A percentile compares a stretch with the other conserved stretches of the same genome.
phyloP scores from a whole-genome alignment of 805 yeast genomes.

The Metschnikowia vanudenii region DNA sequence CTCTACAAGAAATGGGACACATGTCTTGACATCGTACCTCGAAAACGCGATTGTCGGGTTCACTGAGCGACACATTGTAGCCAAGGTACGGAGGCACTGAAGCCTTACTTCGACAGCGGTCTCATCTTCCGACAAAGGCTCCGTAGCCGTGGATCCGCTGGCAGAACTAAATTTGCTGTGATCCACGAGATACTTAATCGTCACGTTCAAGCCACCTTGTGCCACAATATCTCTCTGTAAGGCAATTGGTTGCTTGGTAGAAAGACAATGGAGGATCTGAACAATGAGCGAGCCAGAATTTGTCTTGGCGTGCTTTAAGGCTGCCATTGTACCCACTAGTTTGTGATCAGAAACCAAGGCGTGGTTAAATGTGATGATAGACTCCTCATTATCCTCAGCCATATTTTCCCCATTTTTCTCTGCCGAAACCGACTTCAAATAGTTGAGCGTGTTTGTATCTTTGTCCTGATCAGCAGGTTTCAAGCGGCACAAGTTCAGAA shows the following conservation, averaged over 20 bases:
- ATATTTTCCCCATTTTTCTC: conserved; percentile 15
- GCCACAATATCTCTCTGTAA: conserved; percentile 39
- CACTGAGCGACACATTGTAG: conserved; percentile 44
- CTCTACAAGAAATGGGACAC: conserved; percentile 50
- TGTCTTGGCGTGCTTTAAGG: conserved; percentile 5
- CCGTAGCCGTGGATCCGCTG: conserved; percentile 14
- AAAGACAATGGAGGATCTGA: conserved; percentile 34
- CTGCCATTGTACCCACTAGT: conserved; percentile 16
- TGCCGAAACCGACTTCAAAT: conserved; percentile 32
- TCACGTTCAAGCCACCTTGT: conserved; percentile 45
- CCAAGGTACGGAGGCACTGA: conserved; percentile 41
- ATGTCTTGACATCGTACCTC: conserved; percentile 39
- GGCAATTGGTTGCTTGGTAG: conserved; percentile 25
- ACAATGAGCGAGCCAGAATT: conserved; percentile 17
- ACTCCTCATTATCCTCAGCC: neutral
- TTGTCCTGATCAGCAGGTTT: conserved; percentile 24
- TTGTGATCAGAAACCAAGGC: conserved; percentile 26
- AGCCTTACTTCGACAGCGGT: conserved; percentile 21
- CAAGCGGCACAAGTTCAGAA: conserved; percentile 40
- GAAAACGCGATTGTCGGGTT: conserved; percentile 44
- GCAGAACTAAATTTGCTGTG: conserved; percentile 27
- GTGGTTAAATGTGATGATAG: conserved; percentile 31
- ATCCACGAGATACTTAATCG: conserved; percentile 39
- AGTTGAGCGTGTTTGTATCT: conserved; percentile 34
- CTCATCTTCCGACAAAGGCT: conserved; percentile 2